Evolutionary conservation across 2,329 filamentous ascomycete genomes (phyloP), one percentile per base, ranked within the genome.

Genomic region (Fusarium virguliforme): DNA sequence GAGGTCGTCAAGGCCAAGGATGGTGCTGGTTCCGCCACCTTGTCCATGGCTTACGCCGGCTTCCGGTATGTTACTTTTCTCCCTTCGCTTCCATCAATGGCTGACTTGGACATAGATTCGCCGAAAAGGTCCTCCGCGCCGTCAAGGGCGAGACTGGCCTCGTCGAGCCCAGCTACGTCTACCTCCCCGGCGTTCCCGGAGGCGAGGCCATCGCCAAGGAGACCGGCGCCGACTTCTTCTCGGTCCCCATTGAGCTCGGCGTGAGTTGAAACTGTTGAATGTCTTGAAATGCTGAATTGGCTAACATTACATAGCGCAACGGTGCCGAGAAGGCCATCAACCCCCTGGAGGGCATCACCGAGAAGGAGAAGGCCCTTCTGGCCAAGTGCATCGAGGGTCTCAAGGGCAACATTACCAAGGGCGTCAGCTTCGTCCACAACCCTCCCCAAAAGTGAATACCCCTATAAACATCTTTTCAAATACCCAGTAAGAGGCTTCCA

Each of bases 1-100:
- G 94, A 97, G 86, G 94, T 97, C 71, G 94, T 97, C 82, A 91
- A 95, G 88, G 94, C 94, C 81, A 97, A 97, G 90, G 93, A 96
- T 74, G 94, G 94, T 78, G 91, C 91, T 79, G 94, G 94, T 73
- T 97, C 94, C 68, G 94, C 94, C 74, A 97, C 94, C 65, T 88
- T 97, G 60, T 97, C 94, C 77, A 97, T 97, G 94, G 94, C 94
- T 68, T 97, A 94, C 81, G 96, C 96, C 75, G 96, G 96, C 75
- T 98, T 91, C 90, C 92, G 94, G 92, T 95, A 84, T 64, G 41
- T 15, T 38, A 9, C 41, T 48, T 10, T 58, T 9, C 32, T 41
- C n/a, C 28, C 34, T n/a, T 32, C 22, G 18, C 6, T 46, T 18
- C 18, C 28, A 24, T 38, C 38, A 64, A 54, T 51, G 8, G 65